Evolutionary conservation across 352 stramenopile genomes (phyloP), one percentile per base, ranked within the genome.

Genomic region (Phytophthora macrochlamydospora): DNA sequence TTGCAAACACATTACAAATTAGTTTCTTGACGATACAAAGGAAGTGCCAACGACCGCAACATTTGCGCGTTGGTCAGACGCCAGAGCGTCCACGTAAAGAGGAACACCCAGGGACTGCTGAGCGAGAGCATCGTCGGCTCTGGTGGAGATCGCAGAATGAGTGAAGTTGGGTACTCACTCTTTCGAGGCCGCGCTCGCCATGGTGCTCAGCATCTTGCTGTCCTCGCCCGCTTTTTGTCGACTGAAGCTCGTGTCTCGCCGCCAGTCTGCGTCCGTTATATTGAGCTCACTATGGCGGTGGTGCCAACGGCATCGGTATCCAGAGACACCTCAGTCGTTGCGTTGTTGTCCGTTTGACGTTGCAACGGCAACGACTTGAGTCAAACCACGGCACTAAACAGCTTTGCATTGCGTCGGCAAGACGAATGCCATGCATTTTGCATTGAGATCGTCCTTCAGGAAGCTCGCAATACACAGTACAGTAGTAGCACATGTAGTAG

Each of bases 11-110:
- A 35, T 53, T 45, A 58, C 14, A 35, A 32, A 29, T 52, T 51
- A 24, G 30, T 54, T 49, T 13, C 8, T 38, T 35, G 32, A 38
- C 30, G 18, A 51, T 29, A 1, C 42, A 28, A 13, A 48, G 42
- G 42, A 13, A n/a, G 42, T 12, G n/a, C 42, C 42, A 28, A 18
- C 29, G 48, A 46, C 28, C 11, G 7, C 54, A 59, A 65, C 45
- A 54, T 73, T 73, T 69, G 49, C 33, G 33, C 63, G 50, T 42
- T 56, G 30, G 52, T 60, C 50, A 56, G 33, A 4, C 33, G 46
- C 45, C 30, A 48, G 33, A 66, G 7, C 18, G 49, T 42, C 64
- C 64, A 67, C 46, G 56, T 57, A 7, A 44, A 60, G 48, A 67
- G 42, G 42, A 65, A 35, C 37, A 42, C 35, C 13, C 60, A n/a